Conservation (phyloP, 768 basidiomycete species). For the Clitopilus hobsonii region DNA sequence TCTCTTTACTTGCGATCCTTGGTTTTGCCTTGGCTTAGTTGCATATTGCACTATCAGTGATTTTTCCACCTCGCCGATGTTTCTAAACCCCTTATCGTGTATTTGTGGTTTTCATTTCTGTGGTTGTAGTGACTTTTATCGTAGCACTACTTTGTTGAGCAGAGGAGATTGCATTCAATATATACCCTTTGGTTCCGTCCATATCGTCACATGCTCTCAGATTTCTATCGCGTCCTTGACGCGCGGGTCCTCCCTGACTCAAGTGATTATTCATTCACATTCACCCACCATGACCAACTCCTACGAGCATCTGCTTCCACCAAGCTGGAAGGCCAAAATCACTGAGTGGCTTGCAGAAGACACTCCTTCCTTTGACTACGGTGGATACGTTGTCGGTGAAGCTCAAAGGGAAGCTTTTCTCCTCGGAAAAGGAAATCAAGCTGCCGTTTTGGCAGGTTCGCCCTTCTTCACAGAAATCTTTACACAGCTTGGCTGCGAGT, state of each 20-base stretch:
- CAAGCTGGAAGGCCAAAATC: constrained; percentile 86
- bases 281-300: constrained; percentile 25
- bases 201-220: background rate
- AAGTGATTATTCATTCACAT: background rate
- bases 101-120: background rate
- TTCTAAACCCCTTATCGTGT: background rate
- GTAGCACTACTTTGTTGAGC: background rate
- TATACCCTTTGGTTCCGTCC: background rate
- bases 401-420: constrained; percentile 80
- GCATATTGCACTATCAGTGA: background rate
- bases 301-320: constrained; percentile 77
- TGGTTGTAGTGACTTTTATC: background rate
- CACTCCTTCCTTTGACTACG: constrained; percentile 94
- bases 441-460: constrained; percentile 84
- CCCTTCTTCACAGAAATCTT: constrained; percentile 97
- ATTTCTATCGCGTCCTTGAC: no score
- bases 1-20: constrained; percentile 21
- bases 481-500: constrained; percentile 85
- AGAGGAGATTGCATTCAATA: background rate
- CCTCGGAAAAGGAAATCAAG: constrained; percentile 80
- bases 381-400: constrained; percentile 95
- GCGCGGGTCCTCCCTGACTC: no score
- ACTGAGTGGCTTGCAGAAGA: constrained; percentile 87
- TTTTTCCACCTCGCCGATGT: background rate
- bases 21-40: constrained; percentile 11